Percentiles rank a stretch among this genome's conserved stretches.
Conservation (phyloP, 2,329 filamentous ascomycete species). For the Botrytis sinoallii region DNA sequence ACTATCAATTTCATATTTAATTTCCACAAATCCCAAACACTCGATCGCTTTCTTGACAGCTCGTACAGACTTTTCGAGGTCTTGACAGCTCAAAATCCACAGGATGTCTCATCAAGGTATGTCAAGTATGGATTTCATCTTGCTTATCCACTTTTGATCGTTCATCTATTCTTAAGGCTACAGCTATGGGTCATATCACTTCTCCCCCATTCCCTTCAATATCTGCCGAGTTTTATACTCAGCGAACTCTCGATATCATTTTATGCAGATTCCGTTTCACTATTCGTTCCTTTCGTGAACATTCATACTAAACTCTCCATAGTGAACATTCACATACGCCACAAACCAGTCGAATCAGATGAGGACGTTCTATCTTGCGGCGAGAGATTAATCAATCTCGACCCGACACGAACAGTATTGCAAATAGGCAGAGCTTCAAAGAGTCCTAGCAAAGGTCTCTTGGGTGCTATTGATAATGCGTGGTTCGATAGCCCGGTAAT, state of each 20-base stretch:
- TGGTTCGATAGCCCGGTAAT: slow-evolving; percentile 72
- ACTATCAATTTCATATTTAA: not conserved
- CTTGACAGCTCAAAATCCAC: not conserved
- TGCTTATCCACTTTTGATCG: not conserved
- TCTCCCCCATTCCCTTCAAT: not conserved
- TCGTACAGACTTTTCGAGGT: not conserved
- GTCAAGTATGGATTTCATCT: not conserved
- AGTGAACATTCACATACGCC: slow-evolving; percentile 25
- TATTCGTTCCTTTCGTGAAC: not conserved
- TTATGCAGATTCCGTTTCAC: not conserved
- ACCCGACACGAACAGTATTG: slow-evolving; percentile 22
- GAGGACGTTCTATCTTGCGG: not conserved
- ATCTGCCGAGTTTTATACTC: not conserved
- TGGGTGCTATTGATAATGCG: slow-evolving; percentile 51
- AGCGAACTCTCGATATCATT: not conserved
- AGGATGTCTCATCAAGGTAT: slow-evolving; percentile 19
- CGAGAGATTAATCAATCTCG: slow-evolving; percentile 30
- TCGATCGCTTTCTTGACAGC: not conserved
- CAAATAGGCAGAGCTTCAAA: slow-evolving; percentile 48
- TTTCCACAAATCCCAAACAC: not conserved
- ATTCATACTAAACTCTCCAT: slow-evolving; percentile 21
- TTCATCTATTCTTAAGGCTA: not conserved
- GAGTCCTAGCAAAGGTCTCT: slow-evolving; percentile 44
- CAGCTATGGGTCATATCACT: not conserved
- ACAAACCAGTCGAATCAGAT: not conserved